Evolutionary conservation across 2,329 filamentous ascomycete genomes (phyloP).

Genomic region (Tolypocladium album): DNA sequence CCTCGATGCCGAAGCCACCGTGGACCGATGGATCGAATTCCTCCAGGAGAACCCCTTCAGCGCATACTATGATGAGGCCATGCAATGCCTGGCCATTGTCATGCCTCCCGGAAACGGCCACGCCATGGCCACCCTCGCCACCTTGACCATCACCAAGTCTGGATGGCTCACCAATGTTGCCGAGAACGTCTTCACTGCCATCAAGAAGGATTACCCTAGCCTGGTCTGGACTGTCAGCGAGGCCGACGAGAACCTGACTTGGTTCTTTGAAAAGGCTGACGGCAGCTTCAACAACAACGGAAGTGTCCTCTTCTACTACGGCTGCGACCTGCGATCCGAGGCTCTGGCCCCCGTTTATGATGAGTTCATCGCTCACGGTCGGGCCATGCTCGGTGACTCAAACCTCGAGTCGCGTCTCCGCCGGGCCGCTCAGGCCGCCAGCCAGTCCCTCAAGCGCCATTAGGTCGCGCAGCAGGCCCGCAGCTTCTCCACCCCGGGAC

Average conservation of each 20-base stretch:
- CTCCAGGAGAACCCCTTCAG: conserved; percentile 72
- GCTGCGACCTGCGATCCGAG: conserved; percentile 70
- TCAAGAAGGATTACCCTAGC: conserved; percentile 88
- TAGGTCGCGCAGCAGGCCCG: too few species aligned
- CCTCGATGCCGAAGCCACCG: conserved; percentile 69
- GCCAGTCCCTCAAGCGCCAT: conserved; percentile 30
- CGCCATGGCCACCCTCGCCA: conserved; percentile 71
- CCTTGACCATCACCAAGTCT: conserved; percentile 85
- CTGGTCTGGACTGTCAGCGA: conserved; percentile 95
- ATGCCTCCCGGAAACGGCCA: conserved; percentile 59
- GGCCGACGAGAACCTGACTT: conserved; percentile 91
- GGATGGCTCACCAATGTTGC: conserved; percentile 92
- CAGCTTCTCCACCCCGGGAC: too few species aligned
- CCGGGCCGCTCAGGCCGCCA: conserved; percentile 61
- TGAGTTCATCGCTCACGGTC: conserved; percentile 73
- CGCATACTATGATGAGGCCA: conserved; percentile 86
- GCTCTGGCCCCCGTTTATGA: conserved; percentile 67
- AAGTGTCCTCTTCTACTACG: conserved; percentile 94
- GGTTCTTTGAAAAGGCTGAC: conserved; percentile 97
- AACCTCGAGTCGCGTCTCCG: conserved; percentile 82
- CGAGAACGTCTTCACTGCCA: conserved; percentile 86
- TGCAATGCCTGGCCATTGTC: conserved; percentile 87
- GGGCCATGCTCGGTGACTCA: conserved; percentile 79
- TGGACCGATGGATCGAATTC: conserved; percentile 76
- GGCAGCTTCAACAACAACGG: conserved; percentile 79